Conservation (phyloP, 108 stramenopile species). For the Cyclotella sp. region DNA sequence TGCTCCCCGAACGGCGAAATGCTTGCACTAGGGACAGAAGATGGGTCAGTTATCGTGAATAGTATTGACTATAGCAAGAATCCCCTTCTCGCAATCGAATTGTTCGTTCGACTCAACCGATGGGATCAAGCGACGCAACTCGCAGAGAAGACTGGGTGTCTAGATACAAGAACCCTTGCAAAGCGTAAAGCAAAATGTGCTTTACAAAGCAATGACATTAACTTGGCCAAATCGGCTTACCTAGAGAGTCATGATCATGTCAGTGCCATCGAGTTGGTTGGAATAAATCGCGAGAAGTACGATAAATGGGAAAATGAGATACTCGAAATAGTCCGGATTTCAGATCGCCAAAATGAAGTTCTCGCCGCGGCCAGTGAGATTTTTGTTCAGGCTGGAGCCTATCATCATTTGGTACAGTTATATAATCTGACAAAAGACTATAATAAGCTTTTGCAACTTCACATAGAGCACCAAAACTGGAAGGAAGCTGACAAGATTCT, state of each 20-base stretch:
- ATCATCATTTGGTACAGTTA: background rate
- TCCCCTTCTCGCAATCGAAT: slow-evolving; percentile 51
- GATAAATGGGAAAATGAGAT: slow-evolving; percentile 7
- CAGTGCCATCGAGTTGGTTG: background rate
- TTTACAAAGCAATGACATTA: slow-evolving; percentile 45
- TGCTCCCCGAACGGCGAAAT: background rate
- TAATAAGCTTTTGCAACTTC: slow-evolving; percentile 8
- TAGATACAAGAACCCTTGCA: background rate
- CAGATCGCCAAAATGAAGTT: background rate
- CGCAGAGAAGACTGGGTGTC: slow-evolving; percentile 27
- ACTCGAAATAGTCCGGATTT: background rate
- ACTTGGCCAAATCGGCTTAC: slow-evolving; percentile 48
- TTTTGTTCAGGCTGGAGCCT: background rate
- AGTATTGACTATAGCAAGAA: background rate
- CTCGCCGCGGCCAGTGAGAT: background rate
- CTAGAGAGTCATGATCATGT: slow-evolving; percentile 1
- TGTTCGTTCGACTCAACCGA: slow-evolving; percentile 62
- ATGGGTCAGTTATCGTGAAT: background rate
- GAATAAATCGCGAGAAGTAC: background rate
- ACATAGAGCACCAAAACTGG: background rate
- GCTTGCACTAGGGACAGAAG: slow-evolving; percentile 2
- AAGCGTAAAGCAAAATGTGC: slow-evolving; percentile 8
- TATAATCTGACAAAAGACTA: background rate
- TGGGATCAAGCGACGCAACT: slow-evolving; percentile 71
- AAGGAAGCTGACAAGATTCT: background rate